Percentiles rank a stretch among this genome's conserved stretches.
Evolutionary conservation across 2,329 filamentous ascomycete genomes (phyloP).

Genomic region (Chalaropsis thielavioides): DNA sequence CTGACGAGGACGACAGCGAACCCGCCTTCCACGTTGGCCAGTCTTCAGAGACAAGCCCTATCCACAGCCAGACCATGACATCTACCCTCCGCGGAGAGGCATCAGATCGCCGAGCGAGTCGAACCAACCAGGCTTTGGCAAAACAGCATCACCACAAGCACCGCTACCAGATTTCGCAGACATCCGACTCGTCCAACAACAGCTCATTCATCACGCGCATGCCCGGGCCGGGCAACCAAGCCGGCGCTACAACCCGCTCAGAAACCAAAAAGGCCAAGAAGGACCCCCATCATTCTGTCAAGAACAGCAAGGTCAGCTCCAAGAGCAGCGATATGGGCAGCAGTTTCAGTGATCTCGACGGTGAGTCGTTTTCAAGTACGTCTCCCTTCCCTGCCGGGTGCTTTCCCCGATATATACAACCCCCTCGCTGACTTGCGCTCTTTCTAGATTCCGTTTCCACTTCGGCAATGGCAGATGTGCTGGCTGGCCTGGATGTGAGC

Average conservation of each 20-base stretch:
- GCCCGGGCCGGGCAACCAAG: constrained; percentile 23
- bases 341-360: constrained; percentile 75
- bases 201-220: constrained; percentile 34
- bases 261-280: constrained; percentile 49
- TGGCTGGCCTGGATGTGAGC: constrained; percentile 50
- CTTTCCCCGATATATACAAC: not conserved
- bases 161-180: constrained; percentile 35
- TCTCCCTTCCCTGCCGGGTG: constrained; percentile 4
- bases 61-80: constrained; percentile 26
- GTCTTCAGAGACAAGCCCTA: constrained; percentile 19
- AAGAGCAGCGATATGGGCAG: constrained; percentile 69
- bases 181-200: constrained; percentile 48
- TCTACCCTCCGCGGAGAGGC: constrained; percentile 39
- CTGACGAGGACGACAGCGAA: constrained; percentile 41
- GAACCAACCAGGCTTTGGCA: not conserved
- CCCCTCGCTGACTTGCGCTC: constrained; percentile 3
- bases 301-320: constrained; percentile 36
- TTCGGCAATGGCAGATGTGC: constrained; percentile 62
- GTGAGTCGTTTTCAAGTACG: constrained; percentile 28
- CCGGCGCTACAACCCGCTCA: constrained; percentile 32
- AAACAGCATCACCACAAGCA: constrained; percentile 22
- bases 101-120: constrained; percentile 20
- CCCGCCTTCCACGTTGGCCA: constrained; percentile 39
- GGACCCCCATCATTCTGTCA: constrained; percentile 38
- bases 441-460: constrained; percentile 61